Conservation (phyloP, 2,329 filamentous ascomycete species). For the Sclerotinia subarctica region DNA sequence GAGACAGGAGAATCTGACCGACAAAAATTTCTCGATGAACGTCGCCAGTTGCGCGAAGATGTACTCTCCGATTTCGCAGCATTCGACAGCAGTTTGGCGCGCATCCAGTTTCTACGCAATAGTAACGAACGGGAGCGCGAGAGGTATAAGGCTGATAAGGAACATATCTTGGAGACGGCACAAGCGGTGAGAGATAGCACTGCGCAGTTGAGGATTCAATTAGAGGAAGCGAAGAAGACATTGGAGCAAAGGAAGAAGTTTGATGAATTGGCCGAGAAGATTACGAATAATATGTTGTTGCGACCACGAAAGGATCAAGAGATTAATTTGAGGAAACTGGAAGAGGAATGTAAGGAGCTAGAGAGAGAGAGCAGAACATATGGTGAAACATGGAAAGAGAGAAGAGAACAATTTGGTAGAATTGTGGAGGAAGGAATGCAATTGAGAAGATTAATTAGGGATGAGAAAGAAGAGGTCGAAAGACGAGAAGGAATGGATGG, state of each 20-base stretch:
- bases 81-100: conserved; percentile 80
- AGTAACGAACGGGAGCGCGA: conserved; percentile 81
- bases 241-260: conserved; percentile 79
- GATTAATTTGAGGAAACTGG: conserved; percentile 72
- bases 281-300: conserved; percentile 75
- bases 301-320: conserved; percentile 81
- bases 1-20: conserved; percentile 45
- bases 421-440: conserved; percentile 92
- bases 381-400: conserved; percentile 77
- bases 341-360: conserved; percentile 83
- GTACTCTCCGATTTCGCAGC: conserved; percentile 83
- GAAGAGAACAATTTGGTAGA: conserved; percentile 79
- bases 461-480: conserved; percentile 94
- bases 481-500: conserved; percentile 74
- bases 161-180: conserved; percentile 74
- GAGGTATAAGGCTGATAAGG: conserved; percentile 77
- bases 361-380: conserved; percentile 82
- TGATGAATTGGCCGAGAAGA: conserved; percentile 83
- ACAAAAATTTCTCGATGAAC: conserved; percentile 52
- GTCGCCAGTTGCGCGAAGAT: conserved; percentile 75
- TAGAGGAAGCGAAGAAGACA: conserved; percentile 72
- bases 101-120: conserved; percentile 80
- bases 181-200: conserved; percentile 76
- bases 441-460: conserved; percentile 78
- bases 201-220: conserved; percentile 64